Conservation (phyloP, 1,139 yeast species). For the Sugiyamaella sp. region DNA sequence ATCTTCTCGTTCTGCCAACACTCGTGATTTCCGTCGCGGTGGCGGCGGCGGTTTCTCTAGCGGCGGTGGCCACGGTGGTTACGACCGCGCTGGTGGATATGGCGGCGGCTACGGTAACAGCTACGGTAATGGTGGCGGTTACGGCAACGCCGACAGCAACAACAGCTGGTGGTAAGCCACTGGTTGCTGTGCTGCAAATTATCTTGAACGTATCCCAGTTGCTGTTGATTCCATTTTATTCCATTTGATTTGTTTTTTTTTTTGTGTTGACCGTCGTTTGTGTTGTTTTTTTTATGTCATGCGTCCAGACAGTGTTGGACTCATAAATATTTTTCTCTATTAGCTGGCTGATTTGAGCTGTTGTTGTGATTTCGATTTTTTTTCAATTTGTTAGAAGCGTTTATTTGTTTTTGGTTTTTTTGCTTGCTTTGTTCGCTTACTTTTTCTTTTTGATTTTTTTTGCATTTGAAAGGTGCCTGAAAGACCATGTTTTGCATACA, state of each 20-base stretch:
- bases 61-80: slow-evolving; percentile 40
- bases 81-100: slow-evolving; percentile 34
- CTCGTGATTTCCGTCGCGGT: slow-evolving; percentile 43
- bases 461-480: slow-evolving; percentile 6
- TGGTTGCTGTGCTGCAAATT: not conserved
- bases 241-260: slow-evolving; percentile 7
- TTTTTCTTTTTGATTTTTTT: slow-evolving; percentile 23
- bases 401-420: slow-evolving; percentile 20
- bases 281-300: not conserved
- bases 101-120: slow-evolving; percentile 40
- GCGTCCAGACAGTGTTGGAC: slow-evolving; percentile 1
- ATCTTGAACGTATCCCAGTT: not conserved
- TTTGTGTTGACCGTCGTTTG: slow-evolving; percentile 6
- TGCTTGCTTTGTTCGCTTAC: slow-evolving; percentile 24
- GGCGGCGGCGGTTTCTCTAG: slow-evolving; percentile 40
- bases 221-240: not conserved
- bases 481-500: not conserved
- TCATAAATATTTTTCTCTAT: slow-evolving; percentile 15
- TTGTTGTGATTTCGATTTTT: slow-evolving; percentile 14
- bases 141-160: slow-evolving; percentile 31
- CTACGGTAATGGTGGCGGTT: slow-evolving; percentile 43
- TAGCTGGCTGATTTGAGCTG: slow-evolving; percentile 13
- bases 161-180: slow-evolving; percentile 39
- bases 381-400: not conserved
- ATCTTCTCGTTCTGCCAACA: slow-evolving; percentile 37